Base-by-base conservation (phyloP, 495 filamentous ascomycete genomes). In the Clohesyomyces aquaticus region DNA sequence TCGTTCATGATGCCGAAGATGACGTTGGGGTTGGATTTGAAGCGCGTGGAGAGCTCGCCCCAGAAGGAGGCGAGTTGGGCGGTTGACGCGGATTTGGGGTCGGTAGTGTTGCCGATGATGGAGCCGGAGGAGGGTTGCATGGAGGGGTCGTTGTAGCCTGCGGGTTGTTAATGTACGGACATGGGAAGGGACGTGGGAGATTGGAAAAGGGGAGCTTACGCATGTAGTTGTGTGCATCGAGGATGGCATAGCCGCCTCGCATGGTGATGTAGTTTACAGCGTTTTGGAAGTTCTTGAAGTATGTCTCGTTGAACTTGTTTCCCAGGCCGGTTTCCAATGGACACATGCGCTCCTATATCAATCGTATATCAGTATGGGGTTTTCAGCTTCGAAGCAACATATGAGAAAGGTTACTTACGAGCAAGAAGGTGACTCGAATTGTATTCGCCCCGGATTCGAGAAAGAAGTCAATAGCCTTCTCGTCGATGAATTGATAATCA, bases 181-280 rank as follows among this genome's bases (percentile, higher is more conserved):
- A 38, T 25, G 48, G 21, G n/a, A 43, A 53, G 1, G 23, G 3
- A 27, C 48, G 32, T 61, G 48, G 22, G 19, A 21, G 11, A 51
- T 22, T 28, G 14, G 11, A 42, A 35, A 43, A 32, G 35, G n/a
- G n/a, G n/a, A n/a, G 9, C 19, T 16, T 63, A 42, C 70, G 59
- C 70, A 72, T 72, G 64, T 72, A 72, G 56, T 72, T 72, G 49
- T 72, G 70, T 18, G 70, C 67, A 55, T 72, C 67, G 12, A 72
- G 53, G 29, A 72, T 63, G 53, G 70, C 70, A 27, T 72, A 72
- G 12, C 62, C 56, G 43, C 70, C 66, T 2, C 29, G 22, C 42
- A 65, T 65, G 1, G 70, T 72, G 52, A 72, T 68, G 45, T 63
- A 67, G 26, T 55, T 65, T 43, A 72, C 59, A 10, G 70, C 70